Evolutionary conservation across 805 yeast species (phyloP), one percentile per base, ranked within the genome.

Genomic region (Ogataea haglerorum): DNA sequence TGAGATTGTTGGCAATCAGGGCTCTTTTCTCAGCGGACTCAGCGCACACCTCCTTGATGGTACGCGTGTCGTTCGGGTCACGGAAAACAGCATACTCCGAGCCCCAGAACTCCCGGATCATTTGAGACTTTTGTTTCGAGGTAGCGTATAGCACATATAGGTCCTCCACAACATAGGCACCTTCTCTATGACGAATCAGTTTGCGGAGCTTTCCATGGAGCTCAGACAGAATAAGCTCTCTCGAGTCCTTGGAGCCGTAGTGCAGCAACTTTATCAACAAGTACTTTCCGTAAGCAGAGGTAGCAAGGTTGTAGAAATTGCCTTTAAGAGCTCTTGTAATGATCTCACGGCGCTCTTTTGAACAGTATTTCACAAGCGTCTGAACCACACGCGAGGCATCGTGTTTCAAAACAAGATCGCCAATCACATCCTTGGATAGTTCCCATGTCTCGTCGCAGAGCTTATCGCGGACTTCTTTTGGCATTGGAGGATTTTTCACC

Each of bases 131-230:
- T 66, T 91, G 98, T 48, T 82, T 86, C 22, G 83, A 75, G 17
- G 88, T 78, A 9, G 96, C 79, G 63, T 90, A 91, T 42, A 89
- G 76, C 17, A 87, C 86, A 60, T 72, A 91, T 56, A 87, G 72
- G 71, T 91, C 99, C 66, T 91, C 98, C 50, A 90, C 89, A 28
- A 91, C 98, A 57, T 91, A 89, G 10, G 98, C 98, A 66, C 97
- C 99, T 72, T 91, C 98, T 68, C 85, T 83, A 67, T 91, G 97
- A 71, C 95, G 81, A 93, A 91, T 88, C 43, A 91, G 71, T 65
- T 88, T 91, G 62, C 96, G 76, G 56, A 87, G 76, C 54, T 82
- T 82, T 36, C 99, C 99, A 58, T 89, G 95, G 51, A 91, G 73
- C 67, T 89, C 96, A 57, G 82, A 75, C 42, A 90, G 73, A 42